Evolutionary conservation across 148 eudicot genomes (phyloP), one percentile per base, ranked within the genome.

Genomic region (Chenopodium berlandieri): DNA sequence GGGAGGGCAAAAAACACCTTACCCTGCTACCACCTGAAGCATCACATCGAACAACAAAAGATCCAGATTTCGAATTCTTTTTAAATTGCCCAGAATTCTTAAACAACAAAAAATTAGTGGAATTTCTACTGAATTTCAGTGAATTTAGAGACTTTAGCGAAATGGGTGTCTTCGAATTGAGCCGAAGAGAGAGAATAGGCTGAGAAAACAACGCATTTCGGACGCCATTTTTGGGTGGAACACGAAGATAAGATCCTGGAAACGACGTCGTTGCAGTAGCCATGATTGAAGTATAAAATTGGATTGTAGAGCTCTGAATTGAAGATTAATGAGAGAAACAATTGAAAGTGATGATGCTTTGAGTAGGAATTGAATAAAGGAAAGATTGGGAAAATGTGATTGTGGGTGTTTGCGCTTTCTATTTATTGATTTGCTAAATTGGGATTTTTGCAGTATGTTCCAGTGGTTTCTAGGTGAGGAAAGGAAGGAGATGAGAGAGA

Each of bases 11-110:
- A 25, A 44, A 11, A 6, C 19, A 40, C 22, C 47, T 14, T 63
- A 50, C 78, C 64, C 73, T 86, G 89, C 97, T 89, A 73, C 93
- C 94, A 79, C 87, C 80, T 48, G 90, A 32, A 47, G 94, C 89
- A 14, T 92, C 89, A 65, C 98, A 94, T 1, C 92, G 87, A 44
- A 94, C 91, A 73, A 83, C 82, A 73, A 91, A 82, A 66, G 93
- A 86, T 30, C 63, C 74, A 40, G 83, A 78, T 56, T 82, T 79
- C 22, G 83, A 79, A 71, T 63, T 71, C 78, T 78, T 81, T 23
- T 75, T 63, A 20, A 37, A 76, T 9, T 69, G 73, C 74, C 80
- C 85, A 34, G 13, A 27, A 75, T 71, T 85, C 54, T 85, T 83
- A 54, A 34, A 75, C 25, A 82, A 77, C 52, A 71, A 46, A 69